phyloP scores from a whole-genome alignment of 257 asterid species.

The Gentiana macrophylla region DNA sequence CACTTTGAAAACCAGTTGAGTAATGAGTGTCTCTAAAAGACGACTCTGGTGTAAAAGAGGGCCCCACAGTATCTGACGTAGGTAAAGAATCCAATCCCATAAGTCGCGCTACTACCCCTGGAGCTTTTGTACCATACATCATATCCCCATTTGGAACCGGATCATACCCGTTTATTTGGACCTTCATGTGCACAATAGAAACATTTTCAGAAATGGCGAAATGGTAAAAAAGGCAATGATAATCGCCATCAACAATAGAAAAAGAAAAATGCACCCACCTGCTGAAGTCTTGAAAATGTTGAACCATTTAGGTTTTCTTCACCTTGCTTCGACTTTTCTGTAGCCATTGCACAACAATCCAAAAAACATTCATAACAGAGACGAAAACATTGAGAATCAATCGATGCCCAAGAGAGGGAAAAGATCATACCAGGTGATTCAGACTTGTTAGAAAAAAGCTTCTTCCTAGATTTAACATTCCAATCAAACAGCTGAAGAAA shows the following conservation, averaged over 20 bases:
- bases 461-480: constrained; percentile 85
- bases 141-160: constrained; percentile 53
- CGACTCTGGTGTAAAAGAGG: constrained; percentile 27
- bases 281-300: constrained; percentile 36
- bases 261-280: constrained; percentile 29
- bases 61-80: constrained; percentile 40
- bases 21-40: constrained; percentile 58
- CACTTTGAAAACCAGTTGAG: constrained; percentile 35
- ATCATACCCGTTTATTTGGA: constrained; percentile 43
- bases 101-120: constrained; percentile 97
- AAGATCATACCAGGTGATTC: constrained; percentile 51
- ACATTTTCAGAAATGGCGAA: constrained; percentile 4
- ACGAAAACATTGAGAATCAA: constrained; percentile 3
- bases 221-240: constrained; percentile 7
- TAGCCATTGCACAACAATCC: constrained; percentile 8
- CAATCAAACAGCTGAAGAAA: constrained; percentile 93
- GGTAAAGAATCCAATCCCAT: constrained; percentile 97
- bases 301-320: constrained; percentile 43
- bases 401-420: not conserved
- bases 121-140: constrained; percentile 49
- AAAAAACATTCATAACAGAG: constrained; percentile 5
- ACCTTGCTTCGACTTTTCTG: constrained; percentile 59
- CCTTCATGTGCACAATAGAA: constrained; percentile 32
- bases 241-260: constrained; percentile 4
- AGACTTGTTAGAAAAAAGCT: constrained; percentile 72